Evolutionary conservation across 106 monocot genomes (phyloP), one percentile per base, ranked within the genome.

Genomic region (Dendrobium chrysotoxum): DNA sequence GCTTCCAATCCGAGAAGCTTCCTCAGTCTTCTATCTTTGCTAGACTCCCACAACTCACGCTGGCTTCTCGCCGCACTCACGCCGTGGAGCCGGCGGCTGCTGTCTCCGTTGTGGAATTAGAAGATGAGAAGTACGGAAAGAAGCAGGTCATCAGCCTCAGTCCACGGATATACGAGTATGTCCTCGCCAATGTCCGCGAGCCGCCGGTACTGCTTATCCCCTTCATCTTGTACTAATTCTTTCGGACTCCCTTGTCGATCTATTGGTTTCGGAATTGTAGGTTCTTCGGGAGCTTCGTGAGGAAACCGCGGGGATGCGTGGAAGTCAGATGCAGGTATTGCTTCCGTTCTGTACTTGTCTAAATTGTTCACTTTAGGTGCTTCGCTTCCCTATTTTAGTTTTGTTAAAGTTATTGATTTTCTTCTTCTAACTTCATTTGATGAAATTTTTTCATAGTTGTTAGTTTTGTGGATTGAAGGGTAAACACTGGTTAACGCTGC

Each of bases 291-390:
- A 82, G 57, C 88, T 91, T 30, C 83, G 91, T 20, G 87, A 87
- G 45, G 91, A 91, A 81, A 91, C 88, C 4, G 85, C 89, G 12
- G 68, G 55, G 1, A 81, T 88, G 87, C 64, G 53, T 44, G 89
- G 88, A 40, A 89, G 91, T 81, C 88, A 88, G 81, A 86, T 91
- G 91, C 91, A 85, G 91, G 91, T 89, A 18, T 74, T 41, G 21
- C 13, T 74, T 17, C 16, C 16, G 35, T 71, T 6, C 64, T 64
- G 64, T 26, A 25, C 64, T 25, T 26, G 5, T 64, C 64, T 26
- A 1, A 31, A 71, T 13, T 38, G 5, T 2, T 71, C 35, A 3
- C 10, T 38, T 4, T 16, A 71, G 15, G 7, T 71, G 31, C 35
- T 71, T 28, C 71, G 8, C 28, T 15, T 23, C n/a, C 15, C 35